phyloP scores from a whole-genome alignment of 371 early-diverging fungal genomes.

The Mortierella polycephala region DNA sequence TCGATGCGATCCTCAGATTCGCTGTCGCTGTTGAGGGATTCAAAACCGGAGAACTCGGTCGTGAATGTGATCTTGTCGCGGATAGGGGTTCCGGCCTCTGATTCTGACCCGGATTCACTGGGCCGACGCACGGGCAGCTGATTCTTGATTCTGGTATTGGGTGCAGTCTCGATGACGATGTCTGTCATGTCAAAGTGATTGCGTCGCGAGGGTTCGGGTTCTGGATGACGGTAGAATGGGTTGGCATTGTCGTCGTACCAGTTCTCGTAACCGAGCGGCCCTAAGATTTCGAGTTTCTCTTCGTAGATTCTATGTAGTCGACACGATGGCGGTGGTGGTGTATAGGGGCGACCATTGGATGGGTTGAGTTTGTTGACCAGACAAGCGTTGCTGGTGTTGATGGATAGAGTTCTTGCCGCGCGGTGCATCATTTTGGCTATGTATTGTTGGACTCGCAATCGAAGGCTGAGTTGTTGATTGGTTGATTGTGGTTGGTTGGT shows the following conservation, averaged over 20 bases:
- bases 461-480: too few species aligned
- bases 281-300: slow-evolving; percentile 37
- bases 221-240: slow-evolving; percentile 29
- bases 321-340: slow-evolving; percentile 33
- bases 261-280: slow-evolving; percentile 32
- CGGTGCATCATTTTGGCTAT: slow-evolving; percentile 18
- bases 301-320: slow-evolving; percentile 37
- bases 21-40: slow-evolving; percentile 24
- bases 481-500: too few species aligned
- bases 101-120: not conserved
- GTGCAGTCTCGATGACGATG: slow-evolving; percentile 5
- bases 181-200: not conserved
- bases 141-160: not conserved
- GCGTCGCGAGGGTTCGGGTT: not conserved
- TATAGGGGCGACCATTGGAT: slow-evolving; percentile 19
- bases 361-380: slow-evolving; percentile 23
- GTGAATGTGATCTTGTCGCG: not conserved
- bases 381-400: slow-evolving; percentile 37
- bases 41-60: slow-evolving; percentile 13
- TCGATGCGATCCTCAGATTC: slow-evolving; percentile 6
- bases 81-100: not conserved
- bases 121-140: not conserved
- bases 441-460: too few species aligned
- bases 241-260: slow-evolving; percentile 42
- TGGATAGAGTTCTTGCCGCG: slow-evolving; percentile 21